These are phyloP conservation scores for Annulohypoxylon nitens DNA, from an alignment of 495 filamentous ascomycete genomes.

Conservation along the genomic window DNA sequence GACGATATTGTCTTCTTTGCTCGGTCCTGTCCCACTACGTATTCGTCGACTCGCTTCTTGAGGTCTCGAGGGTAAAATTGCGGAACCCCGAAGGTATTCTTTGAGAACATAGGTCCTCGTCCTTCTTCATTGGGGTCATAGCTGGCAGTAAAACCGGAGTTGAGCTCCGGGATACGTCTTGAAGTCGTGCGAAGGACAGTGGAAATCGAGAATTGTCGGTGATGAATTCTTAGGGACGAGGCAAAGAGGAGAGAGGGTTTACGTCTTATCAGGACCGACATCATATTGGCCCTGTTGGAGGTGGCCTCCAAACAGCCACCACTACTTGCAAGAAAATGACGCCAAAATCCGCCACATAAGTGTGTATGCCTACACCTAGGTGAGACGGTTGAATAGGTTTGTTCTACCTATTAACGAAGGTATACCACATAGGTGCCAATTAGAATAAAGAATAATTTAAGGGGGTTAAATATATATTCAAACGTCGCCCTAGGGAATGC, in stretches of 20 bases:
- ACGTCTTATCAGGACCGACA: constrained; percentile 54
- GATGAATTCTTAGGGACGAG: constrained; percentile 33
- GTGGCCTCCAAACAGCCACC: constrained; percentile 18
- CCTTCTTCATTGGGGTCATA: constrained; percentile 76
- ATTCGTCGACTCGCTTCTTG: constrained; percentile 93
- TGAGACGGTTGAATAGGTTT: constrained; percentile 2
- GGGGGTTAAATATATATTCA: neutral
- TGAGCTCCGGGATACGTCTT: constrained; percentile 56
- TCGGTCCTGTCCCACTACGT: constrained; percentile 94
- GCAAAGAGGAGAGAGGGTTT: constrained; percentile 36
- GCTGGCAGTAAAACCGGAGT: constrained; percentile 72
- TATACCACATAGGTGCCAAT: constrained; percentile 2
- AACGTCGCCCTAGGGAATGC: neutral
- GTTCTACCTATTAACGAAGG: neutral
- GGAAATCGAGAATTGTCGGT: constrained; percentile 53
- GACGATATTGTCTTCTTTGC: constrained; percentile 96
- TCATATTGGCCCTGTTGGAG: constrained; percentile 41
- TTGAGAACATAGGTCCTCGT: constrained; percentile 64
- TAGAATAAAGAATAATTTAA: neutral
- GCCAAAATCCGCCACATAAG: constrained; percentile 26
- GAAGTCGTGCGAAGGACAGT: constrained; percentile 44
- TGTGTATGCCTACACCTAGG: constrained; percentile 10
- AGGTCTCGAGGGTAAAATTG: constrained; percentile 83
- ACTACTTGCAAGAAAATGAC: constrained; percentile 24
- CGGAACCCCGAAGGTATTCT: constrained; percentile 70